phyloP scores from a whole-genome alignment of 371 early-diverging fungal species.

The Saksenaea vasiformis region DNA sequence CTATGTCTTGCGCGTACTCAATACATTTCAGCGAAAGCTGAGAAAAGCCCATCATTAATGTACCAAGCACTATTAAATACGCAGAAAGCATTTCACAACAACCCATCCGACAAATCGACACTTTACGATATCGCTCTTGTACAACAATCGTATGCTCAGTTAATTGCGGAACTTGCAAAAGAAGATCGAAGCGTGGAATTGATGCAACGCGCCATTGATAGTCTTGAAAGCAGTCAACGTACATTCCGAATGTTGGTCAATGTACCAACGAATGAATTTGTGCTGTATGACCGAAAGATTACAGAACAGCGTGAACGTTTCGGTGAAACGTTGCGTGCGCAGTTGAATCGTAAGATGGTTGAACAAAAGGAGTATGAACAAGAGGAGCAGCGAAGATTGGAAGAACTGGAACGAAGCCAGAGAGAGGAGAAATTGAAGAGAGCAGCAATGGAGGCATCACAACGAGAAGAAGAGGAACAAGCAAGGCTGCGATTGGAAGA shows the following conservation, averaged over 20 bases:
- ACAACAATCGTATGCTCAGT: constrained; percentile 82
- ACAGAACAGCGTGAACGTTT: constrained; percentile 66
- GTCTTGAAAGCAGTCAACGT: constrained; percentile 60
- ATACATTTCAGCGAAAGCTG: constrained; percentile 75
- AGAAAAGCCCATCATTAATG: constrained; percentile 73
- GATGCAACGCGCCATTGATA: constrained; percentile 61
- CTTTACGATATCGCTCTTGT: constrained; percentile 81
- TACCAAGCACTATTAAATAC: constrained; percentile 62
- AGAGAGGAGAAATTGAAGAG: constrained; percentile 26
- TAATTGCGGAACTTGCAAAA: constrained; percentile 70
- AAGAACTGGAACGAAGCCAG: constrained; percentile 53
- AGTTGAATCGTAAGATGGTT: constrained; percentile 58
- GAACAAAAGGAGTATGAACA: constrained; percentile 64
- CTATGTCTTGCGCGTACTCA: constrained; percentile 81
- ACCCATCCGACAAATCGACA: constrained; percentile 66
- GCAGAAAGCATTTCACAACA: constrained; percentile 53
- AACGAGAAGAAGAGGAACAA: constrained; percentile 21
- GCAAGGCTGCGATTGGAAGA: constrained; percentile 13
- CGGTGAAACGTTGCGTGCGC: constrained; percentile 63
- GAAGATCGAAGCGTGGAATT: constrained; percentile 58
- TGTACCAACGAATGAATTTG: constrained; percentile 48
- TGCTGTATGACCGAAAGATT: constrained; percentile 65
- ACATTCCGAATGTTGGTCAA: constrained; percentile 55
- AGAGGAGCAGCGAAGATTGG: constrained; percentile 42
- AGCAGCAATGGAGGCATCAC: constrained; percentile 26